Evolutionary conservation across 305 asterid species (phyloP), one percentile per base, ranked within the genome.

Genomic region (Fraxinus baroniana): DNA sequence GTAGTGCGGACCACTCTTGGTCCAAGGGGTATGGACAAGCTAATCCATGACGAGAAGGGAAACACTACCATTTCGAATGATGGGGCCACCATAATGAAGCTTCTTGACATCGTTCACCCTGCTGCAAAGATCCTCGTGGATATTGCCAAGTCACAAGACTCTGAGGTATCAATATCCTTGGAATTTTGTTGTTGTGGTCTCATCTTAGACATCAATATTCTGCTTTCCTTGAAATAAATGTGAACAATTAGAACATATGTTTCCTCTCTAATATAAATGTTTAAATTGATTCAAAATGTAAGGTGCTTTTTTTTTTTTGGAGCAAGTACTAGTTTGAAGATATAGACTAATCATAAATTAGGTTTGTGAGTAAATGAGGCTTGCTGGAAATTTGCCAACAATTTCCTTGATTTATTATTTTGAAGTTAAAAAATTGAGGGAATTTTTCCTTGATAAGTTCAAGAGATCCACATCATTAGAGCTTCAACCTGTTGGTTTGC

Each of bases 11-110:
- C 92, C 60, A 97, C 98, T 55, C 98, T 97, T 78, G 99, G 99
- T 20, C 99, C 98, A 2, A 90, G 98, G 87, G 99, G 99, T 80
- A 97, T 97, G 99, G 99, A 97, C 91, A 97, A 97, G 90, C 87
- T 97, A 92, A 94, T 97, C 92, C 99, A 94, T 71, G 98, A 97
- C 60, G 98, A 97, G 17, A 97, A 97, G 93, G 99, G 99, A 17
- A 92, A 87, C 89, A 92, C 98, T 82, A 97, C 98, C 79, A 97
- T 97, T 74, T 97, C 99, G 7, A 97, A 97, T 87, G 99, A 97
- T 80, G 99, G 99, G 85, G 99, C 99, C 79, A 97, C 99, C 85
- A 93, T 97, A 85, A 94, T 94, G 99, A 94, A 97, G 89, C 99
- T 93, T 87, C 97, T 97, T 30, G 99, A 97, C 86, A 94, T 97